Conservation (phyloP, 2,329 filamentous ascomycete genomes). For the Xylariaceae sp. region DNA sequence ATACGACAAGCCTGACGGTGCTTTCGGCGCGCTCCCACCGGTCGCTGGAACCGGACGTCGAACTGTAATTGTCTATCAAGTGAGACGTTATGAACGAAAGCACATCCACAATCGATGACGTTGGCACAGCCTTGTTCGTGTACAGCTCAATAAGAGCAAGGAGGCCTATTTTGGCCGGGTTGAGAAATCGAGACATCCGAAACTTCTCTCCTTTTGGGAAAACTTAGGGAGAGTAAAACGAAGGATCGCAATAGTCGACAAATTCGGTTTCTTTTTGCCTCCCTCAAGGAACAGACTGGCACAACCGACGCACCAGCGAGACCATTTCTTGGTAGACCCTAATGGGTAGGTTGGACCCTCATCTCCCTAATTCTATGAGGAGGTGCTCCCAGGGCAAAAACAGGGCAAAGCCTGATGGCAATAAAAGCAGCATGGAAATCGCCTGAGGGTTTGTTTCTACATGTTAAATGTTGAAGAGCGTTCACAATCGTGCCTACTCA, state of each 20-base stretch:
- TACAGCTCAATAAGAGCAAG: slow-evolving; percentile 80
- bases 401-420: no score
- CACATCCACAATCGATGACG: slow-evolving; percentile 66
- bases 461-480: background rate
- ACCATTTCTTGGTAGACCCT: slow-evolving; percentile 12
- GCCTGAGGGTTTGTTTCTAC: slow-evolving; percentile 1
- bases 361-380: background rate
- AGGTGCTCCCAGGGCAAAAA: background rate
- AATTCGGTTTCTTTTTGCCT: background rate
- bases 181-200: slow-evolving; percentile 74
- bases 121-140: slow-evolving; percentile 64
- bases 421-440: background rate
- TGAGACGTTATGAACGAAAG: slow-evolving; percentile 75
- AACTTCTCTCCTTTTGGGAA: background rate
- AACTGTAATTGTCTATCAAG: slow-evolving; percentile 50
- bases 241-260: background rate
- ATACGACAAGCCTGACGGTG: slow-evolving; percentile 50
- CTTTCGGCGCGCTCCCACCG: slow-evolving; percentile 49
- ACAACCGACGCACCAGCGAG: background rate
- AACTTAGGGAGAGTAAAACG: background rate
- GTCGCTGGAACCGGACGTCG: slow-evolving; percentile 29
- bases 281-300: background rate
- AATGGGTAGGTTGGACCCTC: background rate
- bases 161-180: slow-evolving; percentile 81
- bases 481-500: background rate